Base-by-base conservation (phyloP, 116 monocot genomes). In the Iris pallida region DNA sequence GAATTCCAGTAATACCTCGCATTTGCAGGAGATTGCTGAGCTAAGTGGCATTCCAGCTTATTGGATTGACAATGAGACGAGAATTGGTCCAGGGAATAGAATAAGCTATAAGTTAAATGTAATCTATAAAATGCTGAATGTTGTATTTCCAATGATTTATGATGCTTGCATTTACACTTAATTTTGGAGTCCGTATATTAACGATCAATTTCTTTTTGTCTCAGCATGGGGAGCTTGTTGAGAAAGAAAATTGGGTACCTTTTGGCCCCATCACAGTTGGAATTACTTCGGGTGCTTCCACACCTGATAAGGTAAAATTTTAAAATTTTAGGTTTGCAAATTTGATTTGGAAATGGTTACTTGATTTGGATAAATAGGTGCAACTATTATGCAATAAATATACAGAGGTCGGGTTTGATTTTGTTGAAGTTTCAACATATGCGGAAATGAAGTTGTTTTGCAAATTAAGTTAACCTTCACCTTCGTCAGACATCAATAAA, bases 1-100 rank as follows among this genome's bases (percentile, higher is more conserved):
- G 97, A 97, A 97, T 71, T 97, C 97, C 20, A 92, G 89, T 57
- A 97, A 97, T 64, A 97, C 97, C 15, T 97, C 97, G 17, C 97
- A 97, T 75, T 71, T 97, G 53, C 97, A 97, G 83, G 97, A 97
- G 85, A 97, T 97, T 81, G 92, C 88, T 11, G 97, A 92, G 64
- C 57, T 85, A 53, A 68, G 67, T 30, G 83, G 89, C 12, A 97
- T 97, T 61, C 97, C 97, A 45, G 87, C 97, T 69, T 92, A 92
- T 76, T 97, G 97, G 97, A 74, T 97, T 47, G 97, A 97, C 65
- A 85, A 73, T 60, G 97, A 92, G 73, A 74, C 80, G 55, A 92
- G 97, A 85, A 89, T 91, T 70, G 91, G 91, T 63, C 89, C 86
- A 11, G 90, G 90, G 10, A 97, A 96, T 75, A 91, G 60, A 79